Base-by-base conservation (phyloP, 1,284 basidiomycete genomes). In the Austroboletus novae-zelandiae region DNA sequence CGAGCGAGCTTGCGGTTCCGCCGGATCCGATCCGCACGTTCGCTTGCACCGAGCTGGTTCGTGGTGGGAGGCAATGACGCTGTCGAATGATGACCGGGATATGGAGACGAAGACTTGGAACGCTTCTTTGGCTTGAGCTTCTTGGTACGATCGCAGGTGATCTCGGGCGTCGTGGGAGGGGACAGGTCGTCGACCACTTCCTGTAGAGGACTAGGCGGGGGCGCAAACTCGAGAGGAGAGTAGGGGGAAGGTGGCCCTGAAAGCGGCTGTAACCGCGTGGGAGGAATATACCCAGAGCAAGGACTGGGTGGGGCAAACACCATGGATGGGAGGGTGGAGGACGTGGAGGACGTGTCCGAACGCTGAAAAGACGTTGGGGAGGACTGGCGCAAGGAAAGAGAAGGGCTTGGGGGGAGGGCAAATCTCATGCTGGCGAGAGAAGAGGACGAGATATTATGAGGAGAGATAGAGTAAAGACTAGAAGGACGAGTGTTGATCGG, bases 1-100 rank as follows among this genome's bases (percentile, higher is more conserved):
- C 86, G 83, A 25, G 88, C 80, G 37, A 94, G 76, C 68, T 94
- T 94, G 59, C 84, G 80, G 30, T 83, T 81, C 56, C 85, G 84
- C 45, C 82, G 76, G 23, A 92, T 72, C 46, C 88, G 80, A 37
- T 88, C 83, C 0, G 85, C 79, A 20, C 89, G 84, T 57, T 89
- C 83, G 20, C 78, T 75, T 10, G 83, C 71, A 51, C 76, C 74
- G 35, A 92, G 80, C 50, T 77, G 71, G 64, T 90, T 90, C 3
- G 81, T 84, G 6, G 84, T 86, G 2, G 80, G 78, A 0, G 83
- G 81, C 15, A 62, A 50, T 48, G 51, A 54, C 4, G 56, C 59
- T 18, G 45, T 53, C 13, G 48, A 48, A 29, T 37, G 50, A 43
- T 52, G 48, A 27, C 41, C 17, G 20, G 64, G 58, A 25, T 57